phyloP scores from a whole-genome alignment of 306 rosid species.

The Cicer judaicum region DNA sequence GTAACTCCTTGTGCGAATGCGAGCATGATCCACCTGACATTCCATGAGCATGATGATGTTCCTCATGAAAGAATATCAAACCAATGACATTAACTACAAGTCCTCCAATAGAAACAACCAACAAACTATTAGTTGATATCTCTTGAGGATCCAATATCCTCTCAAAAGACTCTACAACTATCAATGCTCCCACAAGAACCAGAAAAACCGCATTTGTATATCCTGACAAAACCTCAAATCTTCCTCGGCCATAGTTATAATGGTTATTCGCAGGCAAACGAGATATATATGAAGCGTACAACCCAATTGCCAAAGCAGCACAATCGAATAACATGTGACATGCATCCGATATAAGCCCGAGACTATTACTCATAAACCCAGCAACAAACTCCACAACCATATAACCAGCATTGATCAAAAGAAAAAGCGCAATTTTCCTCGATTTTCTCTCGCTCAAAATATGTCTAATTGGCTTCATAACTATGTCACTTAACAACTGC shows the following conservation, averaged over 20 bases:
- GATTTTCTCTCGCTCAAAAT: constrained; percentile 92
- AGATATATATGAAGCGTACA: constrained; percentile 93
- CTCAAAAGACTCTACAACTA: constrained; percentile 89
- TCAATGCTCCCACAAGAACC: constrained; percentile 89
- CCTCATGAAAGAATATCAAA: constrained; percentile 90
- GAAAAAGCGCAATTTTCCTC: constrained; percentile 86
- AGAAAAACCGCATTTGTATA: constrained; percentile 88
- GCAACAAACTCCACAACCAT: constrained; percentile 93
- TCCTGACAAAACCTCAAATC: constrained; percentile 94
- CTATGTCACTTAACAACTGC: constrained; percentile 44
- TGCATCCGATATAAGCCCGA: constrained; percentile 91
- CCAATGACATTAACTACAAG: constrained; percentile 85
- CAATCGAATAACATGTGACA: constrained; percentile 99
- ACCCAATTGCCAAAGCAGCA: constrained; percentile 96
- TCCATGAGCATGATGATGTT: constrained; percentile 97
- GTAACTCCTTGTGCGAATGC: constrained; percentile 55
- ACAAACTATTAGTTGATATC: constrained; percentile 77
- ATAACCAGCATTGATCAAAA: constrained; percentile 79
- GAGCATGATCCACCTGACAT: constrained; percentile 71
- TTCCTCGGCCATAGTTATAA: constrained; percentile 86
- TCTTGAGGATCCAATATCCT: constrained; percentile 96
- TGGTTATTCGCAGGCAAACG: constrained; percentile 83
- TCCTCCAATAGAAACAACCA: constrained; percentile 87
- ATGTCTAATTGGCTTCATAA: constrained; percentile 81
- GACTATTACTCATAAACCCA: constrained; percentile 95